Evolutionary conservation across 2,329 filamentous ascomycete species (phyloP), one percentile per base, ranked within the genome.

Genomic region (Onygenales sp.): DNA sequence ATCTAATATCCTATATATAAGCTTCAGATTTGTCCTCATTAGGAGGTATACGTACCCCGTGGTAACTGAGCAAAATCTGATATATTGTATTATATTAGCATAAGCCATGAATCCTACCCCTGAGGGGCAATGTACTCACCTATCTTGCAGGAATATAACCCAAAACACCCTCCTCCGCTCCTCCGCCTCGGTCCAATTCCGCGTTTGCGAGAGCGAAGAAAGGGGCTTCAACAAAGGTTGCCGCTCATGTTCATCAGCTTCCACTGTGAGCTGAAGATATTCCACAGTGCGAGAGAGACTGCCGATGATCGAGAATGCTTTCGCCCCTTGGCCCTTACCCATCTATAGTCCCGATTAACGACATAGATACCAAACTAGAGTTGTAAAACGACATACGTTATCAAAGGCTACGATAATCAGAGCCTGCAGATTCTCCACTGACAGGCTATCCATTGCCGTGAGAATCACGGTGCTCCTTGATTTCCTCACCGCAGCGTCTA

Each of bases 161-260:
- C 72, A 74, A 52, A 73, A 74, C 2, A 74, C 66, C 0, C 71
- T 59, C 2, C 72, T 61, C 5, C 71, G 58, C 53, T 72, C 70
- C 55, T 74, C 72, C 1, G 61, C 60, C 42, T 70, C 70, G 1
- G 60, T 64, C 70, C 69, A 72, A 55, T 56, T 60, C 21, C 61
- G 57, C 1, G 71, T 43, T 31, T 61, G 53, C 14, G 63, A 59
- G 0, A 73, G 52, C 49, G 61, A 59, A 10, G 60, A 47, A 43
- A 63, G 61, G 35, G 66, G 60, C 5, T 66, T 63, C 0, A 65
- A 57, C 43, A 68, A 51, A 3, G 63, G 53, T 27, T 63, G 57
- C 6, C 53, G 56, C 6, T 59, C 54, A 13, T 50, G 46, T 21
- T 67, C 60, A 17, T 69, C 64, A n/a, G 62, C 55, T 56, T 72